Percentiles rank a stretch among this genome's conserved stretches.
phyloP scores from a whole-genome alignment of 2,329 filamentous ascomycete species.

The Fusarium tupiense region DNA sequence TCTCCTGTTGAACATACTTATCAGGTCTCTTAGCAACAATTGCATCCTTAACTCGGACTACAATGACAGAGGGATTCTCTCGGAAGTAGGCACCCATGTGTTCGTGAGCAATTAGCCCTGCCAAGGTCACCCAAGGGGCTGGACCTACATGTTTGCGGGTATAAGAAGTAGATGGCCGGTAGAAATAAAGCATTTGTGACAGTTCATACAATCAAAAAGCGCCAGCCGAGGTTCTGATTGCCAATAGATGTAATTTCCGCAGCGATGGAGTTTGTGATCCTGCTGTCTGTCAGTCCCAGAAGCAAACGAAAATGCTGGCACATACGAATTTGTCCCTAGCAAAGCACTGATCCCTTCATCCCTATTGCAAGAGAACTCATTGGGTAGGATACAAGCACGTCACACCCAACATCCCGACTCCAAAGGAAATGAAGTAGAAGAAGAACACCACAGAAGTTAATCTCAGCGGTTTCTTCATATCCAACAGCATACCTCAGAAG shows the following conservation, averaged over 20 bases:
- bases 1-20: slow-evolving; percentile 20
- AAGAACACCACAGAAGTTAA: slow-evolving; percentile 26
- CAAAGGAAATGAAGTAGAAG: slow-evolving; percentile 30
- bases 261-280: slow-evolving; percentile 43
- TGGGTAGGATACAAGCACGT: slow-evolving; percentile 46
- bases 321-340: slow-evolving; percentile 33
- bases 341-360: slow-evolving; percentile 38
- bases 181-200: slow-evolving; percentile 58
- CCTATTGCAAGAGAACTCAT: slow-evolving; percentile 45
- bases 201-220: slow-evolving; percentile 63
- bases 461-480: background rate
- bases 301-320: accelerated
- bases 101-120: background rate
- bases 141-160: slow-evolving; percentile 54
- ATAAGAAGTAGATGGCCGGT: slow-evolving; percentile 59
- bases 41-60: slow-evolving; percentile 59
- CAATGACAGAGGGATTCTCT: slow-evolving; percentile 52
- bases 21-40: slow-evolving; percentile 48
- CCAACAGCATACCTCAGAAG: slow-evolving; percentile 16
- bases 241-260: slow-evolving; percentile 51
- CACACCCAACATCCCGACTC: slow-evolving; percentile 31
- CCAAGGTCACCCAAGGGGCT: accelerated
- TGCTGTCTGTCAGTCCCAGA: background rate
- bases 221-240: slow-evolving; percentile 58
- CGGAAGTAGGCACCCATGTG: slow-evolving; percentile 51